Conservation (phyloP, 805 yeast genomes). For the Ascoidea rubescens region DNA sequence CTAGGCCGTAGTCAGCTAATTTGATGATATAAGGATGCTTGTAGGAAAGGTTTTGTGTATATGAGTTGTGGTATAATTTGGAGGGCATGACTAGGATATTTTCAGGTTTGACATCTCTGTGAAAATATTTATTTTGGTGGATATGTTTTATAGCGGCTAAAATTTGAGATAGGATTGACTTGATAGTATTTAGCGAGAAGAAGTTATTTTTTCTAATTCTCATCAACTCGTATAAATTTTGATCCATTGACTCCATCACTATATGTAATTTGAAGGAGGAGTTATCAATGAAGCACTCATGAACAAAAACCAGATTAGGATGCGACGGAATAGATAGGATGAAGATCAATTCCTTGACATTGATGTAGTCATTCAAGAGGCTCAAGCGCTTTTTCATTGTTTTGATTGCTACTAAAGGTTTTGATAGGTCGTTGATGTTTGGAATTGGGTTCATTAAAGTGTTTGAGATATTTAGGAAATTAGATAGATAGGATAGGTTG, state of each 20-base stretch:
- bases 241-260: slow-evolving; percentile 82
- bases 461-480: slow-evolving; percentile 9
- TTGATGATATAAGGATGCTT: slow-evolving; percentile 40
- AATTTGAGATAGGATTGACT: slow-evolving; percentile 57
- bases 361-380: slow-evolving; percentile 38
- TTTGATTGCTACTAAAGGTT: slow-evolving; percentile 50
- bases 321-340: slow-evolving; percentile 59
- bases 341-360: slow-evolving; percentile 55
- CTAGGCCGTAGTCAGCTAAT: slow-evolving; percentile 71
- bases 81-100: slow-evolving; percentile 61
- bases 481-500: not conserved
- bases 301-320: slow-evolving; percentile 55
- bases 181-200: slow-evolving; percentile 45
- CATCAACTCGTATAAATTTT: slow-evolving; percentile 68
- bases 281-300: slow-evolving; percentile 69
- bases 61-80: slow-evolving; percentile 9
- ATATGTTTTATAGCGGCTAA: slow-evolving; percentile 72
- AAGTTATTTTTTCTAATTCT: slow-evolving; percentile 37
- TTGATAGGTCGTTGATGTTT: slow-evolving; percentile 2
- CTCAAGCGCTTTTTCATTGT: slow-evolving; percentile 48
- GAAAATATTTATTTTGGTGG: slow-evolving; percentile 55
- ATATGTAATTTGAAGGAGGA: slow-evolving; percentile 49
- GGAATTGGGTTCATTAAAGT: slow-evolving; percentile 34
- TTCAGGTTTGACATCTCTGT: slow-evolving; percentile 91
- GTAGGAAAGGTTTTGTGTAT: slow-evolving; percentile 14